Conservation (phyloP, 2,329 filamentous ascomycete genomes). For the Verticillium nonalfalfae region DNA sequence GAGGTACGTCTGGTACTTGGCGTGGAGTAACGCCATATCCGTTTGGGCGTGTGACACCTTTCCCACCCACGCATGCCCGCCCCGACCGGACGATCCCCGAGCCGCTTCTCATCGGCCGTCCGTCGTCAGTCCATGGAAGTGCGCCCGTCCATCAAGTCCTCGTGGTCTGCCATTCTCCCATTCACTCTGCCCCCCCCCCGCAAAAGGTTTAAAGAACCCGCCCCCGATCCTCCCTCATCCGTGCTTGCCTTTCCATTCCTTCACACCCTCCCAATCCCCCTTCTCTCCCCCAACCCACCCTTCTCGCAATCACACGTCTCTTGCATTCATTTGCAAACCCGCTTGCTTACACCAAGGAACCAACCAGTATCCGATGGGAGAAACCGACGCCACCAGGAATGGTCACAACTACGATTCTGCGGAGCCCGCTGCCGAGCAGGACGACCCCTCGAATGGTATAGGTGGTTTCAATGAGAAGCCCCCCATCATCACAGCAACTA, state of each 20-base stretch:
- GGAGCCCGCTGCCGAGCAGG: slow-evolving; percentile 14
- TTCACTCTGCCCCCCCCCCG: not conserved
- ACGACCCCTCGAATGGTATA: slow-evolving; percentile 11
- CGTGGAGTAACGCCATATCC: not conserved
- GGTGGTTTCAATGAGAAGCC: slow-evolving; percentile 1
- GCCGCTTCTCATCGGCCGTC: not conserved
- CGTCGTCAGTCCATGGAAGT: not conserved
- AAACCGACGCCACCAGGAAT: slow-evolving; percentile 14
- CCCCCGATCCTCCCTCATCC: not conserved
- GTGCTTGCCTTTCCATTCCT: not conserved
- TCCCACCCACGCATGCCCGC: not conserved
- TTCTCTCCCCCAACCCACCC: not conserved
- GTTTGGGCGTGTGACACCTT: not conserved
- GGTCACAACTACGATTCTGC: slow-evolving; percentile 13
- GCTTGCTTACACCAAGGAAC: not conserved
- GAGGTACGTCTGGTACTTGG: not conserved
- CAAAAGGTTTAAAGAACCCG: not conserved
- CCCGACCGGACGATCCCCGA: not conserved
- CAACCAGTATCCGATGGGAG: slow-evolving; percentile 15
- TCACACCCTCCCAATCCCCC: not conserved
- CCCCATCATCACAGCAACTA: not conserved
- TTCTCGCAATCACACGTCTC: not conserved
- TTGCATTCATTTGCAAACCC: not conserved
- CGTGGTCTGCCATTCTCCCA: not conserved
- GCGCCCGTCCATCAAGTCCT: not conserved